Conservation (phyloP, 257 asterid genomes). For the Solanum clarkiae region DNA sequence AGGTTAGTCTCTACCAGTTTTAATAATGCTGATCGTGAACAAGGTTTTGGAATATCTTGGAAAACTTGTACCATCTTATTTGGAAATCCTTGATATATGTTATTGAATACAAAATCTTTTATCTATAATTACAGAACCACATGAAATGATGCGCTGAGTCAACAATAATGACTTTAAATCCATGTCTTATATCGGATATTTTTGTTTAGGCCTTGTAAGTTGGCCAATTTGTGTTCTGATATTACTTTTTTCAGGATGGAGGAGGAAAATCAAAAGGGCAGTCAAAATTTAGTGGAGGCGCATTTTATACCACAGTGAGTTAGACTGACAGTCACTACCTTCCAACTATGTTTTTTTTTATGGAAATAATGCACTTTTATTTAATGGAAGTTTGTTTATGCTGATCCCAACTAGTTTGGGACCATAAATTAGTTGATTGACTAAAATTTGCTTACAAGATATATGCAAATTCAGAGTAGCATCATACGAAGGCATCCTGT, state of each 20-base stretch:
- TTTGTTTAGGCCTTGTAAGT: not conserved
- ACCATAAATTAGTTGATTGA: not conserved
- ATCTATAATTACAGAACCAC: not conserved
- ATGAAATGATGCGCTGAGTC: not conserved
- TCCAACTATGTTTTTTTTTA: not conserved
- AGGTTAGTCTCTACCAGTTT: not conserved
- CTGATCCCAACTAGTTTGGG: not conserved
- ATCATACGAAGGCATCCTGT: not conserved
- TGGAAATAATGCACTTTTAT: not conserved
- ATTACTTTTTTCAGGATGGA: conserved; percentile 31
- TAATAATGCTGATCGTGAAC: not conserved
- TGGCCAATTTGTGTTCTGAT: not conserved
- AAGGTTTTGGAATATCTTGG: not conserved
- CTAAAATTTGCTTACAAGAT: not conserved
- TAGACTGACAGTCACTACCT: not conserved
- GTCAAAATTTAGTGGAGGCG: conserved; percentile 57
- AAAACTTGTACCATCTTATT: not conserved
- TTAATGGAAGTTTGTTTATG: not conserved
- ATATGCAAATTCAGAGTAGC: not conserved
- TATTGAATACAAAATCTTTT: not conserved
- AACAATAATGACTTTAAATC: not conserved
- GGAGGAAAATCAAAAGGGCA: conserved; percentile 44
- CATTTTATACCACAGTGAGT: conserved; percentile 60
- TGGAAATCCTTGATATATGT: not conserved
- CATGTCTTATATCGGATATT: not conserved